These are phyloP conservation scores for Scorias spongiosa DNA, from an alignment of 2,329 filamentous ascomycete species.

Conservation along the genomic window DNA sequence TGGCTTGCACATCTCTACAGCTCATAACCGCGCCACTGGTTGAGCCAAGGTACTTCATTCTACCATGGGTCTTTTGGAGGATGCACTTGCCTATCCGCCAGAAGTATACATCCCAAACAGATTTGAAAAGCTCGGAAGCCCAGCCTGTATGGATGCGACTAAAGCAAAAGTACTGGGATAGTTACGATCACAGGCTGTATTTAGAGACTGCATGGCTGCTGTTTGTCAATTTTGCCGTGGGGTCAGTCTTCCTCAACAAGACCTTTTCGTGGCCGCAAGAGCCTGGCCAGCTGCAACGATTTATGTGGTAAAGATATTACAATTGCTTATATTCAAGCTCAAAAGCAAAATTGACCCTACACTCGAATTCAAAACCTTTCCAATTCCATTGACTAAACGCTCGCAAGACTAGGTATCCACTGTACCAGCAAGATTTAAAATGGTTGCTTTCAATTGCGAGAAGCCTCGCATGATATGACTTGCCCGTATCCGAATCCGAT, in stretches of 20 bases:
- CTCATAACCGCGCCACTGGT: conserved; percentile 82
- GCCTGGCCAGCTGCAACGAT: conserved; percentile 50
- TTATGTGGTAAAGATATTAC: conserved; percentile 52
- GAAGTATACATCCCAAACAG: not conserved
- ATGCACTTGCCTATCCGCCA: conserved; percentile 47
- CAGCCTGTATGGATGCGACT: not conserved
- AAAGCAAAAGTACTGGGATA: conserved; percentile 6
- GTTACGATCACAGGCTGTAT: conserved; percentile 30
- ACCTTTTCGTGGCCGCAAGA: conserved; percentile 54
- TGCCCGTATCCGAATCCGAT: too few species aligned
- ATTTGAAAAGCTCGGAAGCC: not conserved
- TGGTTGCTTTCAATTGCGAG: not conserved
- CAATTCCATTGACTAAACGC: too few species aligned
- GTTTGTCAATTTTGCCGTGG: conserved; percentile 48
- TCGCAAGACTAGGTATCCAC: not conserved
- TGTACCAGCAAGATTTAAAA: not conserved
- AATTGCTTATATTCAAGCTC: too few species aligned
- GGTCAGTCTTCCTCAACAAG: conserved; percentile 54
- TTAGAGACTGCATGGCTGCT: conserved; percentile 58
- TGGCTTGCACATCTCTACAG: conserved; percentile 59
- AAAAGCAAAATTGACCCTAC: too few species aligned
- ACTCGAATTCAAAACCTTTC: too few species aligned
- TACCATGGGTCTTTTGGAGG: conserved; percentile 89
- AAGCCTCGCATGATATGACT: too few species aligned
- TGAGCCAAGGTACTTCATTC: conserved; percentile 89